A percentile compares a stretch with the other conserved stretches of the same genome.
phyloP scores from a whole-genome alignment of 495 filamentous ascomycete genomes.

The Xylaria bambusicola region DNA sequence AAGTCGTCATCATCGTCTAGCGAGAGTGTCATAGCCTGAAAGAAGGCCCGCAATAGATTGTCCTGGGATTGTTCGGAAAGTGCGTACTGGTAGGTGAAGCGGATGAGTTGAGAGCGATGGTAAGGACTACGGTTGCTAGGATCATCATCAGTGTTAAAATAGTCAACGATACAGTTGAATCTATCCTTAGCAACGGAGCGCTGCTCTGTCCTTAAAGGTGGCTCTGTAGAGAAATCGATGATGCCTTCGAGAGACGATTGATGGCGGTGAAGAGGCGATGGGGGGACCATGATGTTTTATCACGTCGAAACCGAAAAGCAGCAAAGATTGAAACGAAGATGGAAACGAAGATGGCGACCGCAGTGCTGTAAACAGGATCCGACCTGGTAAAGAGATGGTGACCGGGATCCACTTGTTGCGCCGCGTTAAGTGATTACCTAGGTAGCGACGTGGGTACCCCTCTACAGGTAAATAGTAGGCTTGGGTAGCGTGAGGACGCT shows the following conservation, averaged over 20 bases:
- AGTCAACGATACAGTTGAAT: constrained; percentile 21
- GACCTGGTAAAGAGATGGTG: too few relatives aligned
- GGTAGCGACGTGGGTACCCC: too few relatives aligned
- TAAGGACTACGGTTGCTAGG: constrained; percentile 6
- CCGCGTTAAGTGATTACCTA: too few relatives aligned
- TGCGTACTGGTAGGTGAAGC: constrained; percentile 28
- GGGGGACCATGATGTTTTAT: not conserved
- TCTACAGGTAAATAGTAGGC: too few relatives aligned
- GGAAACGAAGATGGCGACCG: too few relatives aligned
- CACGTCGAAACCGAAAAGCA: too few relatives aligned
- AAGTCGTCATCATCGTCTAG: constrained; percentile 14
- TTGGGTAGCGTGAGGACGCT: too few relatives aligned
- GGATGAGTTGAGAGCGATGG: constrained; percentile 22
- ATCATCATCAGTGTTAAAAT: constrained; percentile 12
- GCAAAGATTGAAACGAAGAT: too few relatives aligned
- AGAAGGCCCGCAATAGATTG: constrained; percentile 25
- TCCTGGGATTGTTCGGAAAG: constrained; percentile 24
- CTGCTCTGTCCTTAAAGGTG: constrained; percentile 11
- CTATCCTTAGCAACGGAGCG: constrained; percentile 17
- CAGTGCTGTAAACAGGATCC: too few relatives aligned
- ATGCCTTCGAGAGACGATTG: constrained; percentile 23
- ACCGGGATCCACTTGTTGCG: too few relatives aligned
- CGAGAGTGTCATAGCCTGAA: constrained; percentile 18
- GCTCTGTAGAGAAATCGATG: constrained; percentile 19
- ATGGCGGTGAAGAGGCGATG: constrained; percentile 23